phyloP scores from a whole-genome alignment of 257 asterid species.

The Ophiorrhiza pumila region DNA sequence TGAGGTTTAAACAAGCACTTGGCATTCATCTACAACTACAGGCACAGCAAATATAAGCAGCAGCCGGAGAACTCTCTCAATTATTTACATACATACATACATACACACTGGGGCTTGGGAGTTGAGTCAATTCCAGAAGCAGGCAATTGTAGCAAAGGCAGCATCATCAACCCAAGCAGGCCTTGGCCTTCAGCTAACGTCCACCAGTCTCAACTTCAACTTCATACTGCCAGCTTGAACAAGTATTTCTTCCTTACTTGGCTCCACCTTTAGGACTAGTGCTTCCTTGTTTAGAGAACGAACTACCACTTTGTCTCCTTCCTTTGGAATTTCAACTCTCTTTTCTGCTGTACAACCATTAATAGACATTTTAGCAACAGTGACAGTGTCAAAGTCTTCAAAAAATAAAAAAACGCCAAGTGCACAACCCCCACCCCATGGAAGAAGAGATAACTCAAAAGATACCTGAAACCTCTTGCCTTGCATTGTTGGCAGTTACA shows the following conservation, averaged over 20 bases:
- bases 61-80: no score
- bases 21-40: no score
- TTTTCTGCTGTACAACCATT: conserved; percentile 33
- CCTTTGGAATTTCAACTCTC: conserved; percentile 49
- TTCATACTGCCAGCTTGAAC: conserved; percentile 86
- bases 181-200: conserved; percentile 16
- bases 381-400: background rate
- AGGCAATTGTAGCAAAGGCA: no score
- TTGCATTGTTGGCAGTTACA: conserved; percentile 23
- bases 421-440: background rate
- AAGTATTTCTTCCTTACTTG: conserved; percentile 58
- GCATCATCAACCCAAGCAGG: background rate
- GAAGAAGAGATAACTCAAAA: no score
- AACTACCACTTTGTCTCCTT: conserved; percentile 80
- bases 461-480: conserved; percentile 51
- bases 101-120: no score
- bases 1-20: no score
- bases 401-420: background rate
- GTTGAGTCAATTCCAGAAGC: no score
- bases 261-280: conserved; percentile 61
- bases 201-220: conserved; percentile 66
- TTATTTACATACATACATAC: no score
- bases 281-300: conserved; percentile 69
- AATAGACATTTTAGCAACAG: background rate
- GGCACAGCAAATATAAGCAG: no score